Base-by-base conservation (phyloP, 306 rosid genomes). In the Begonia loranthoides region DNA sequence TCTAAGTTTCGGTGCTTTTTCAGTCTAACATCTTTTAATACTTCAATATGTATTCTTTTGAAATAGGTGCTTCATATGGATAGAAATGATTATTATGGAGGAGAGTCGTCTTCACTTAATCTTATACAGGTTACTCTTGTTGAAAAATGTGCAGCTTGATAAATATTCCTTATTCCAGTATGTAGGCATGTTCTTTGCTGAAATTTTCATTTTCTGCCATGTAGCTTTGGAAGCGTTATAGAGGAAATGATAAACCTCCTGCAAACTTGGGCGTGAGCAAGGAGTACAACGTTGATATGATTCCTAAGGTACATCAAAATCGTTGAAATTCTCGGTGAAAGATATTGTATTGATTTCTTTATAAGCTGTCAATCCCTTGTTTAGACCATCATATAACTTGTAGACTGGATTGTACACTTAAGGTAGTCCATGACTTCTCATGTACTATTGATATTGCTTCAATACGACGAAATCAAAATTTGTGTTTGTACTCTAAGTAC, bases 231-330 rank as follows among this genome's bases (percentile, higher is more conserved):
- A 90, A 86, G 86, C 76, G 67, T 70, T 90, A 82, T 68, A 68
- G 83, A 61, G 99, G 95, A 60, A 69, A 73, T 51, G 95, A 86
- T 39, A 76, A 80, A 61, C 95, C 95, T 55, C 88, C 95, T 4
- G 66, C 76, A 14, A 79, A 86, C 5, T 68, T 86, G 81, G 95
- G 95, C 12, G 68, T 94, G 7, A 78, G 95, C 60, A 86, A 83
- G 73, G 99, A 90, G 61, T 90, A 82, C 49, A 90, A 90, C 22
- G 88, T 90, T 15, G 99, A 90, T 68, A 90, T 90, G 99, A 72
- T 82, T 48, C 99, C 99, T 13, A 90, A 90, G 94, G 95, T 90
- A 10, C 45, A 19, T 45, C 16, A 10, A 10, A 4, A 43, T 43
- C 40, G 59, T 10, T 43, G 14, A 43, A 10, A 43, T 11, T 50